Conservation (phyloP, 2,329 filamentous ascomycete species). For the Pseudogymnoascus sp. region DNA sequence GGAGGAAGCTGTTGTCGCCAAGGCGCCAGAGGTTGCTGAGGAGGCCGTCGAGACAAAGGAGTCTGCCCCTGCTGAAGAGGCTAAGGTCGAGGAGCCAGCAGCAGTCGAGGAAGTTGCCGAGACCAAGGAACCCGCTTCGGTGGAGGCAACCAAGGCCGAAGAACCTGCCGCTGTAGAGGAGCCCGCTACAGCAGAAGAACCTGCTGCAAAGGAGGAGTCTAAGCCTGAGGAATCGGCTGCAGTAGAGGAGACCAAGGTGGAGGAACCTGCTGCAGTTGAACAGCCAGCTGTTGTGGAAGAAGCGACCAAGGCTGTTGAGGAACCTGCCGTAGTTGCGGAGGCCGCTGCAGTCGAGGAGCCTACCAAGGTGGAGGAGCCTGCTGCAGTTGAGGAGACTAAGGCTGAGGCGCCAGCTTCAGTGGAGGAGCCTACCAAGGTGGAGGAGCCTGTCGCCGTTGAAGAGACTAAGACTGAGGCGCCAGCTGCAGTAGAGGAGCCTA, state of each 20-base stretch:
- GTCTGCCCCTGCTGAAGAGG: background rate
- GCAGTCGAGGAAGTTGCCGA: background rate
- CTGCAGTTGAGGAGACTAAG: background rate
- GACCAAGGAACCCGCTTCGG: background rate
- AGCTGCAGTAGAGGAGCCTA: background rate
- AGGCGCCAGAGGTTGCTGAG: background rate
- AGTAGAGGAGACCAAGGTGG: background rate
- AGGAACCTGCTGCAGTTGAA: background rate
- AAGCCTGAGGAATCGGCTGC: background rate
- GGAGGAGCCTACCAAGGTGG: background rate
- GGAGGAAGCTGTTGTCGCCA: background rate
- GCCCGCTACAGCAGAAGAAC: background rate
- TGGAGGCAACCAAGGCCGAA: background rate
- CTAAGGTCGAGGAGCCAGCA: background rate
- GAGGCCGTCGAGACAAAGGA: background rate
- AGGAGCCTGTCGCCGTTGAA: background rate
- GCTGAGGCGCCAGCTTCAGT: background rate
- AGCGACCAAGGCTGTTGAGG: background rate
- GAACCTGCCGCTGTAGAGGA: background rate
- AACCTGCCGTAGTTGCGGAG: background rate
- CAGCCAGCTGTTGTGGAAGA: background rate
- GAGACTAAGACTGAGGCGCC: background rate
- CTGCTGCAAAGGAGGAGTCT: background rate
- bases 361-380: background rate
- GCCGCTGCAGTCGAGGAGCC: background rate